These are phyloP conservation scores for Aspergillus pseudoviridinutans DNA, from an alignment of 2,329 filamentous ascomycete species.

Conservation along the genomic window DNA sequence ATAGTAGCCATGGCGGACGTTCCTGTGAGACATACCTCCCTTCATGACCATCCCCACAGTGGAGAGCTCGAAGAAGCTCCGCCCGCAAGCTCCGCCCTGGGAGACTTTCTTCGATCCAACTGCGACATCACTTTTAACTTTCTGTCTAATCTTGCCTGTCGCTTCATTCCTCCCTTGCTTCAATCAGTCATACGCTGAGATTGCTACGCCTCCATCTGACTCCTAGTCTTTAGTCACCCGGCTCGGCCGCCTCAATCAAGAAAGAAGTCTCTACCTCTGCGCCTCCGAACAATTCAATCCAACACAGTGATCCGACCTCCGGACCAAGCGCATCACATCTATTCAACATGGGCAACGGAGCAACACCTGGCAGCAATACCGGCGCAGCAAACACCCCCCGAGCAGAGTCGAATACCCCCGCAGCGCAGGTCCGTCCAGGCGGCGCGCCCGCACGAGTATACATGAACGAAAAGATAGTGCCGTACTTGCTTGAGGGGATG, in stretches of 20 bases:
- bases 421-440: slow-evolving; percentile 57
- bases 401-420: slow-evolving; percentile 42
- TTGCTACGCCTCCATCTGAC: not conserved
- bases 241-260: not conserved
- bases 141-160: not conserved
- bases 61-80: not conserved
- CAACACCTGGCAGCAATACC: slow-evolving; percentile 7
- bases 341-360: slow-evolving; percentile 17
- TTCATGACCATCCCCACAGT: not conserved
- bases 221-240: not conserved
- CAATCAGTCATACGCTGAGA: not conserved
- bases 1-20: not conserved
- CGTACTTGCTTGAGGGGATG: slow-evolving; percentile 68
- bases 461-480: slow-evolving; percentile 67
- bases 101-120: not conserved
- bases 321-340: not conserved
- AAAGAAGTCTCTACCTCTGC: not conserved
- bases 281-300: not conserved
- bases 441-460: slow-evolving; percentile 68
- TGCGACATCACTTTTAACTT: not conserved
- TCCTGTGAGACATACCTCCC: not conserved
- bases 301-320: not conserved
- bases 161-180: not conserved
- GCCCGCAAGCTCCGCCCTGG: not conserved
- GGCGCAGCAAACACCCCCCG: slow-evolving; percentile 23